Percentiles rank a stretch among this genome's conserved stretches.
Conservation (phyloP, 2,329 filamentous ascomycete genomes). For the Emericellopsis atlantica region DNA sequence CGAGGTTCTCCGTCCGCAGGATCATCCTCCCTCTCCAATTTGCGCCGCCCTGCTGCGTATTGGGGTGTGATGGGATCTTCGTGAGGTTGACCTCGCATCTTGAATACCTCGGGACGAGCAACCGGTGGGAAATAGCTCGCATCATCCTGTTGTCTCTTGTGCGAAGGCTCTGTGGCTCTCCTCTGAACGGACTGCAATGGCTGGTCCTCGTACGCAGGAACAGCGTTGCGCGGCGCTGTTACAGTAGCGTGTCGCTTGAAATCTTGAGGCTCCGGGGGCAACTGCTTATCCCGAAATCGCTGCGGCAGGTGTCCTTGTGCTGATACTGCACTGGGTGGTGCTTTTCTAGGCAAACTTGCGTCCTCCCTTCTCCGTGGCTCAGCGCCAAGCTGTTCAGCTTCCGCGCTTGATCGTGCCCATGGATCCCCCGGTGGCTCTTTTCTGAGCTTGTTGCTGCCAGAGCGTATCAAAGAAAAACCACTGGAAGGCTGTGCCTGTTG, state of each 20-base stretch:
- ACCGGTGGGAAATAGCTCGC: background rate
- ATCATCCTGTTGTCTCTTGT: background rate
- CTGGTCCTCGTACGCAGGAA: conserved; percentile 2
- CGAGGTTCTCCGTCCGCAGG: conserved; percentile 14
- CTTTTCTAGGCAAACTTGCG: background rate
- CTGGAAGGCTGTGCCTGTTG: conserved; percentile 9
- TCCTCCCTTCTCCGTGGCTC: background rate
- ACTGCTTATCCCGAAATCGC: conserved; percentile 16
- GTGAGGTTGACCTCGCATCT: background rate
- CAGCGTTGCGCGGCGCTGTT: background rate
- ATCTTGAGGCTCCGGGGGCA: conserved; percentile 14
- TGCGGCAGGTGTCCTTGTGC: conserved; percentile 2
- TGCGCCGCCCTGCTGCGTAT: conserved; percentile 8
- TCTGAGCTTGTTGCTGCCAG: conserved; percentile 44
- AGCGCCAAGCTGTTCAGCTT: conserved; percentile 25
- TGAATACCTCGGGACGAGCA: background rate
- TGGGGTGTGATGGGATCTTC: background rate
- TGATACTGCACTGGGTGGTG: background rate
- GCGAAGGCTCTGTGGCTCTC: conserved; percentile 2
- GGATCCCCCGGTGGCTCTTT: conserved; percentile 44
- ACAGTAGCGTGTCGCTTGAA: conserved; percentile 3
- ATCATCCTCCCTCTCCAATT: conserved; percentile 14
- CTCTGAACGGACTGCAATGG: conserved; percentile 2
- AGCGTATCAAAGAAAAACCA: conserved; percentile 27
- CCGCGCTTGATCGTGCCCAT: conserved; percentile 28